Evolutionary conservation across 1,284 basidiomycete species (phyloP), one percentile per base, ranked within the genome.

Genomic region (Sporisorium sorghi): DNA sequence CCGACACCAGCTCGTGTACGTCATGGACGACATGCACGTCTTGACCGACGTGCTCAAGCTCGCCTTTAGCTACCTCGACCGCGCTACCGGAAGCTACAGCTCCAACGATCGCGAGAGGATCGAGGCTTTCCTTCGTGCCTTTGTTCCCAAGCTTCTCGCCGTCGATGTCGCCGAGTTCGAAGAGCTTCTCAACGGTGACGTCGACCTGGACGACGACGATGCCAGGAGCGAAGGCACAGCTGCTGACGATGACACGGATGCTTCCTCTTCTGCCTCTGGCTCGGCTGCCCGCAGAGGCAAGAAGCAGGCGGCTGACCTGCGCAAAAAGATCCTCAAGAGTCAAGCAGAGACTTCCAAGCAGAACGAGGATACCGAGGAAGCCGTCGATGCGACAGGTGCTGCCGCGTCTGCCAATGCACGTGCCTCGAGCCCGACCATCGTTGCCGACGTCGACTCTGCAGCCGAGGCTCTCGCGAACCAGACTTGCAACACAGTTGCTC

Each of bases 21-120:
- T 88, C 53, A 90, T 98, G 84, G 87, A 89, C 67, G 93, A 98
- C 85, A 89, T 89, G 26, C 88, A 88, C 19, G 92, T 96, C 48
- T 86, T 99, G 78, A 90, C 92, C 71, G 96, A 99, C 84, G 89
- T 91, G 14, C 88, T 97, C 83, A 94, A 94, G 87, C 88, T 99
- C 83, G 89, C 95, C 60, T 91, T 93, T 83, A 90, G 91, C 42
- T 97, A 93, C 87, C 88, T 98, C 76, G 94, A 97, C 80, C 92
- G 92, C 77, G 63, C 78, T 14, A 88, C 88, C 14, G 63, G 69
- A 37, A 89, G 90, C 61, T 92, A 94, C 83, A 91, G 90, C 70
- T 86, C 88, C 8, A 87, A 88, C 58, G 96, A 98, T 85, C 90
- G 93, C 51, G 89, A 92, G 58, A 88, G 89, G 49, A 90, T 97